Percentiles rank a stretch among this genome's conserved stretches.
These are phyloP conservation scores for Naumovozyma baii DNA, from an alignment of 805 yeast genomes.

Conservation along the genomic window DNA sequence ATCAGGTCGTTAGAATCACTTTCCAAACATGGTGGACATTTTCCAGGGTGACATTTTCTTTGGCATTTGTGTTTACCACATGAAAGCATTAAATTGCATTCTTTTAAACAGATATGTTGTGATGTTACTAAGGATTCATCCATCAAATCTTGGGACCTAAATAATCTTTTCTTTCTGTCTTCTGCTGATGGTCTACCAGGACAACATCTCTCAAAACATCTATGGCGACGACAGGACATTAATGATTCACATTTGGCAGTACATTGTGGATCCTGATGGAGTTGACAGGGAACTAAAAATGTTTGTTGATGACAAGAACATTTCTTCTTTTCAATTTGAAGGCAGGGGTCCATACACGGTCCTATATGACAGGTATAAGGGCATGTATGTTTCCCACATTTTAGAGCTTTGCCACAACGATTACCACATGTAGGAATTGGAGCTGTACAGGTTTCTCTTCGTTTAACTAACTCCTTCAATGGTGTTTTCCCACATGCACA, in stretches of 20 bases:
- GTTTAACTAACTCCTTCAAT: slow-evolving; percentile 32
- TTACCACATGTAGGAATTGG: slow-evolving; percentile 68
- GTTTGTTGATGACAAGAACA: slow-evolving; percentile 56
- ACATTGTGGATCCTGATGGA: slow-evolving; percentile 54
- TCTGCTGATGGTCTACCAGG: slow-evolving; percentile 51
- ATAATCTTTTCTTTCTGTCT: slow-evolving; percentile 36
- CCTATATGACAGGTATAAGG: slow-evolving; percentile 68
- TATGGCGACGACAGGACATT: slow-evolving; percentile 72
- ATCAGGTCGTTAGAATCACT: slow-evolving; percentile 69
- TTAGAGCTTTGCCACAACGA: slow-evolving; percentile 50
- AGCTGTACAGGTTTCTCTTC: slow-evolving; percentile 57
- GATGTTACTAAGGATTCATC: slow-evolving; percentile 62
- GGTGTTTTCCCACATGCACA: slow-evolving; percentile 75
- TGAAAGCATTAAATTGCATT: slow-evolving; percentile 50
- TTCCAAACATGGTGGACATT: slow-evolving; percentile 72
- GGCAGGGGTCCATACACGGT: slow-evolving; percentile 59
- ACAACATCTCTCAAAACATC: slow-evolving; percentile 65
- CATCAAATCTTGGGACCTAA: slow-evolving; percentile 27
- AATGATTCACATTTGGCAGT: slow-evolving; percentile 61
- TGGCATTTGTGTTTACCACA: slow-evolving; percentile 66
- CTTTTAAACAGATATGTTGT: slow-evolving; percentile 58
- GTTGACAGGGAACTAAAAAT: slow-evolving; percentile 56
- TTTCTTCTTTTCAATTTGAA: slow-evolving; percentile 37
- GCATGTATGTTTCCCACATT: slow-evolving; percentile 70
- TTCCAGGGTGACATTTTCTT: slow-evolving; percentile 68